Conservation (phyloP, 2,329 filamentous ascomycete species). For the Capronia epimyces region DNA sequence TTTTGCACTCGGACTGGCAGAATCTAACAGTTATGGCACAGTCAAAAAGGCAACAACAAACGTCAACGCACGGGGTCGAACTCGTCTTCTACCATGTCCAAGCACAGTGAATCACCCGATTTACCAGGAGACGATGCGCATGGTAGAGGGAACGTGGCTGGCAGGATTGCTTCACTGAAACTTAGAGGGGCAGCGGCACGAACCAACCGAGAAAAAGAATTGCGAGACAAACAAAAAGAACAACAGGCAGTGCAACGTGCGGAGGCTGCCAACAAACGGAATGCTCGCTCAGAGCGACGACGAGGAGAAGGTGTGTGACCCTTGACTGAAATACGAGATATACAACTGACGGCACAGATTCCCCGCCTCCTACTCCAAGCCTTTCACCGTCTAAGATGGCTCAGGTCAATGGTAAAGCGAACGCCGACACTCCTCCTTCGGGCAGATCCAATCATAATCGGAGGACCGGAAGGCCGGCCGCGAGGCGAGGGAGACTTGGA, state of each 20-base stretch:
- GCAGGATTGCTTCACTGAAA: constrained; percentile 46
- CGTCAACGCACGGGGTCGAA: constrained; percentile 76
- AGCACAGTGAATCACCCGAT: constrained; percentile 39
- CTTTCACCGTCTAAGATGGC: constrained; percentile 47
- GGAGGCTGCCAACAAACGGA: constrained; percentile 73
- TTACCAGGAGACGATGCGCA: constrained; percentile 59
- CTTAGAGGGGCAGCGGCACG: constrained; percentile 53
- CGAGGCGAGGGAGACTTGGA: constrained; percentile 62
- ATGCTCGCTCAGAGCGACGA: constrained; percentile 73
- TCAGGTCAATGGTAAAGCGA: constrained; percentile 38
- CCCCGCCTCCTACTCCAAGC: constrained; percentile 63
- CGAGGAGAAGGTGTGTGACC: constrained; percentile 65
- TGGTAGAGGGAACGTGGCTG: constrained; percentile 30
- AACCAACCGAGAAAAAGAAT: constrained; percentile 47
- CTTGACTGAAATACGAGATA: not conserved
- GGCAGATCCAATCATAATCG: constrained; percentile 49
- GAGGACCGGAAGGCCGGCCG: constrained; percentile 58
- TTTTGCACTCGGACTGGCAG: not conserved
- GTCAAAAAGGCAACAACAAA: constrained; percentile 67
- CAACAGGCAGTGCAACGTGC: constrained; percentile 61
- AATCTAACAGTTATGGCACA: constrained; percentile 36
- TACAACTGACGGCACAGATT: constrained; percentile 48
- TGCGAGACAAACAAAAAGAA: constrained; percentile 55
- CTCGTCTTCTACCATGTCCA: constrained; percentile 57
- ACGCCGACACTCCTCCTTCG: constrained; percentile 40